Evolutionary conservation across 306 rosid genomes (phyloP).

Genomic region (Pyrus betulifolia): DNA sequence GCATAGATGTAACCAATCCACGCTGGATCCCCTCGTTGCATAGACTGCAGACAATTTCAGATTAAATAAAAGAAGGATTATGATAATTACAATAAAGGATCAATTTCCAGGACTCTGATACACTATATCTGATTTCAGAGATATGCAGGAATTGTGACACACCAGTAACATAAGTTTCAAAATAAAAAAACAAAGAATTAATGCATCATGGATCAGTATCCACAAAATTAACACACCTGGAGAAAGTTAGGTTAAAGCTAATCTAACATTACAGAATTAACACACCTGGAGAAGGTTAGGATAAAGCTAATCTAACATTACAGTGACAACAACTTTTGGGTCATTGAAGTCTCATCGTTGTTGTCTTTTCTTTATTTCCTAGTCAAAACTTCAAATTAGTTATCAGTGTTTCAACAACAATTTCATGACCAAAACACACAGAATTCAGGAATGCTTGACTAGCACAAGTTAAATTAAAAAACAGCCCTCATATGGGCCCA

Average conservation of each 20-base stretch:
- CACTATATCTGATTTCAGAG: not conserved
- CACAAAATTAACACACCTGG: not conserved
- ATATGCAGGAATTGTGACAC: not conserved
- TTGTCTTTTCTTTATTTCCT: not conserved
- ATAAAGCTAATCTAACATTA: not conserved
- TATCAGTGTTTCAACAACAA: not conserved
- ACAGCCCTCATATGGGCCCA: not conserved
- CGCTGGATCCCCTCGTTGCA: slow-evolving; percentile 52
- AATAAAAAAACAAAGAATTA: not conserved
- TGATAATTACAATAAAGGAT: not conserved
- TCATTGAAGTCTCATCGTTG: not conserved
- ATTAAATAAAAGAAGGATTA: not conserved
- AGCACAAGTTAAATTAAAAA: not conserved
- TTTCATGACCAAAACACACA: not conserved
- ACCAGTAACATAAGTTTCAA: not conserved
- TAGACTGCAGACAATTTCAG: slow-evolving; percentile 35
- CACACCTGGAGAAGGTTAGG: not conserved
- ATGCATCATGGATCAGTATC: not conserved
- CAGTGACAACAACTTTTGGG: not conserved
- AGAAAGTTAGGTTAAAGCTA: not conserved
- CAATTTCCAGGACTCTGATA: not conserved
- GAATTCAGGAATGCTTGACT: not conserved
- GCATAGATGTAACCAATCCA: slow-evolving; percentile 47
- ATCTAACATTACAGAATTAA: not conserved
- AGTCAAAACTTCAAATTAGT: not conserved